Evolutionary conservation across 306 rosid genomes (phyloP), one percentile per base, ranked within the genome.

Genomic region (Gleditsia sinensis): DNA sequence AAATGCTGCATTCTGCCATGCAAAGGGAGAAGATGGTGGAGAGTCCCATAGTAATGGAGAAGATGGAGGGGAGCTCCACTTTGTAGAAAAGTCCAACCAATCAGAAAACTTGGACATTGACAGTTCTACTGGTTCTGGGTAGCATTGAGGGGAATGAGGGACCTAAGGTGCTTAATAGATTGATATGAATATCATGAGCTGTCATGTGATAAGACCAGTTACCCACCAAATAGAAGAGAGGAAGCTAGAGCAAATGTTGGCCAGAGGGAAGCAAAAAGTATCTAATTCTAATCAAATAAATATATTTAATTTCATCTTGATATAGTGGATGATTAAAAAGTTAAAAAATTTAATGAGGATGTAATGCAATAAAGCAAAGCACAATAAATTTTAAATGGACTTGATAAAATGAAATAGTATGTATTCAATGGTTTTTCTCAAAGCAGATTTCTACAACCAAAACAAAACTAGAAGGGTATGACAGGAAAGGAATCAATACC

Each of bases 21-120:
- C 49, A 40, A 75, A 68, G 48, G 78, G 75, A 42, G 78, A 73
- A 28, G 71, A 14, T 55, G 72, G 60, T 24, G 51, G 75, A 33
- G 76, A 65, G 54, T 58, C 81, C 81, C 79, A 40, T 11, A 21
- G 48, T 16, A 43, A 56, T 57, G 87, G 81, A 70, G 83, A 66
- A 34, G 57, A 60, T 61, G 83, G 83, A 36, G 83, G 81, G 79
- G 81, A 79, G 63, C 61, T 75, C 75, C 72, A 48, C 24, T 61
- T 56, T 19, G 0, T 23, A 24, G 86, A 17, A 75, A 57, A 20
- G 45, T 78, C 69, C 51, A 75, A 49, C 83, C 81, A 70, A 65
- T 49, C 71, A 79, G 78, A 55, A 74, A 82, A 78, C 7, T 75
- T n/a, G 0, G 83, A 56, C 78, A 70, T 48, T 13, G 86, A 43